Conservation (phyloP, 208 protist genomes). For the Trichomonas gallinae region DNA sequence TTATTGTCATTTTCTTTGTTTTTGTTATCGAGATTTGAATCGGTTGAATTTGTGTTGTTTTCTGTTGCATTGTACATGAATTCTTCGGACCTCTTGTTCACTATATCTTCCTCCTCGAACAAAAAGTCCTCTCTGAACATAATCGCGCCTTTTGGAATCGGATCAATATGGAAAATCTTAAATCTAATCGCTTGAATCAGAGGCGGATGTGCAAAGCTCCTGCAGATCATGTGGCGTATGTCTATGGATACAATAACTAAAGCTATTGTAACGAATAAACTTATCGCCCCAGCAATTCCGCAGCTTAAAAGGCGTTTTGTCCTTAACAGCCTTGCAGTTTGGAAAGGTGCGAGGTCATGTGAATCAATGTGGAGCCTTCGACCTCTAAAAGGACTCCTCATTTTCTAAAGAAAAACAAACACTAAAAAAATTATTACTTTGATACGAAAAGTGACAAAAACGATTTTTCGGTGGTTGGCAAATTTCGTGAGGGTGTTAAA, state of each 20-base stretch:
- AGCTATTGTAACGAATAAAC: neutral
- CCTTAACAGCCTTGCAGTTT: neutral
- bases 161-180: neutral
- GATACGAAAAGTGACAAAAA: too few species aligned
- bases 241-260: neutral
- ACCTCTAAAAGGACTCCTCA: neutral
- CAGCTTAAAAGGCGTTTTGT: neutral
- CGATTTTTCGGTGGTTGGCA: too few species aligned
- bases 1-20: too few species aligned
- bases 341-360: neutral
- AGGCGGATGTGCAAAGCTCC: neutral
- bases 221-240: neutral
- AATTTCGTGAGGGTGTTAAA: too few species aligned
- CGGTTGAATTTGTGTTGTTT: neutral
- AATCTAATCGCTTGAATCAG: neutral
- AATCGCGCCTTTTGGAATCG: neutral
- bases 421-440: too few species aligned
- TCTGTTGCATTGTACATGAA: neutral
- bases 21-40: too few species aligned
- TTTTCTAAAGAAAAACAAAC: neutral
- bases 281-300: neutral
- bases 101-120: neutral
- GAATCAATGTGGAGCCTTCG: neutral
- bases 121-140: neutral
- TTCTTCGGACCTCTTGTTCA: neutral